A percentile compares a stretch with the other conserved stretches of the same genome.
Conservation (phyloP, 2,329 filamentous ascomycete species). For the Geosmithia putterillii region DNA sequence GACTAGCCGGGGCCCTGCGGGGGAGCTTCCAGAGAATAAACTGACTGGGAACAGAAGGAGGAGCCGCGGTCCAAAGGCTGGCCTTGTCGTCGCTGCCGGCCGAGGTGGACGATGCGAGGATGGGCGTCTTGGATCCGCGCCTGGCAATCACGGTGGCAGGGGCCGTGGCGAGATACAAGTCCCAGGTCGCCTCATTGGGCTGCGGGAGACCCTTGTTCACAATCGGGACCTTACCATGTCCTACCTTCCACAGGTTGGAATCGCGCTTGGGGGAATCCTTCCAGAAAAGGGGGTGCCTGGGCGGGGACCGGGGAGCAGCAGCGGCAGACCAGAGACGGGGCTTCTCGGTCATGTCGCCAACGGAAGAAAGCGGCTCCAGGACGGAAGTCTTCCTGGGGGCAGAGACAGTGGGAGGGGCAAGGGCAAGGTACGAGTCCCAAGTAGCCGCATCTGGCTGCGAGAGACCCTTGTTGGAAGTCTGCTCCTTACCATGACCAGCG, state of each 20-base stretch:
- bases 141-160: background rate
- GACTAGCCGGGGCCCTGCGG: background rate
- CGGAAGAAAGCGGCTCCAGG: background rate
- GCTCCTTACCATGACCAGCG: background rate
- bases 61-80: background rate
- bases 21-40: background rate
- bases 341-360: background rate
- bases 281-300: background rate
- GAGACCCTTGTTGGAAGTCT: background rate
- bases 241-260: conserved; percentile 4
- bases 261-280: background rate
- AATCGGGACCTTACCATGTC: background rate
- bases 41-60: background rate
- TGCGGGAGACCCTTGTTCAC: conserved; percentile 16
- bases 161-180: conserved; percentile 11
- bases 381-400: background rate
- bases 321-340: background rate
- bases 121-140: background rate
- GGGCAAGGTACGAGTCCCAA: conserved; percentile 17
- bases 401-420: background rate
- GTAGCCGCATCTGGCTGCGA: conserved; percentile 9
- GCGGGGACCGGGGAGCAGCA: background rate
- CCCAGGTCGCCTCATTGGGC: conserved; percentile 21
- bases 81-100: no score
- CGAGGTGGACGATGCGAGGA: background rate